Percentiles rank a stretch among this genome's conserved stretches.
Evolutionary conservation across 1,284 basidiomycete species (phyloP).

Genomic region (Volvariella volvacea): DNA sequence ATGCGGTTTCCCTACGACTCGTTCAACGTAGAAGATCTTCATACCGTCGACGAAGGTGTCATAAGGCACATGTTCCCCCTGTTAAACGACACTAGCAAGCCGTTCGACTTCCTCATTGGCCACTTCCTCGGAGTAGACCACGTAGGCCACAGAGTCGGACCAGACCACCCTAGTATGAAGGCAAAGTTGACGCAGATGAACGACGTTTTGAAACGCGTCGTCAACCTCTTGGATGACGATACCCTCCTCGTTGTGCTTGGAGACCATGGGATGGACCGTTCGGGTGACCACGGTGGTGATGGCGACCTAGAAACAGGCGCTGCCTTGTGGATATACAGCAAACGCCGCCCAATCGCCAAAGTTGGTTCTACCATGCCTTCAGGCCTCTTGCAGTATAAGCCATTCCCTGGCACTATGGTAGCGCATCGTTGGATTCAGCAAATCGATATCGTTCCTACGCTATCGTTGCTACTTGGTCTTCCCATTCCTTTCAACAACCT

Average conservation of each 20-base stretch:
- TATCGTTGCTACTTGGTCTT: slow-evolving; percentile 88
- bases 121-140: slow-evolving; percentile 99
- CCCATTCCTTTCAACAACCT: slow-evolving; percentile 96
- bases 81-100: slow-evolving; percentile 38
- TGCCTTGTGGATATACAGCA: slow-evolving; percentile 90
- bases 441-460: slow-evolving; percentile 89
- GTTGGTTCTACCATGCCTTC: slow-evolving; percentile 32
- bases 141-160: slow-evolving; percentile 91
- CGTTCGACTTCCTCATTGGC: slow-evolving; percentile 78
- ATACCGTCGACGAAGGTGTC: slow-evolving; percentile 93
- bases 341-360: slow-evolving; percentile 40
- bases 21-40: slow-evolving; percentile 98
- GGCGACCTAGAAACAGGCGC: slow-evolving; percentile 81
- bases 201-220: slow-evolving; percentile 65
- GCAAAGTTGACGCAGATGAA: slow-evolving; percentile 87
- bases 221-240: slow-evolving; percentile 66
- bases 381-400: slow-evolving; percentile 42
- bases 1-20: slow-evolving; percentile 87
- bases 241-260: slow-evolving; percentile 90
- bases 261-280: slow-evolving; percentile 96
- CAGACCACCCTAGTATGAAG: slow-evolving; percentile 83
- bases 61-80: slow-evolving; percentile 79
- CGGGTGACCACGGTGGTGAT: slow-evolving; percentile 96
- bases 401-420: slow-evolving; percentile 54
- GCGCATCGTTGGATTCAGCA: slow-evolving; percentile 77